Base-by-base conservation (phyloP, 139 green algal species). In the Chlamydomonas asymmetrica region DNA sequence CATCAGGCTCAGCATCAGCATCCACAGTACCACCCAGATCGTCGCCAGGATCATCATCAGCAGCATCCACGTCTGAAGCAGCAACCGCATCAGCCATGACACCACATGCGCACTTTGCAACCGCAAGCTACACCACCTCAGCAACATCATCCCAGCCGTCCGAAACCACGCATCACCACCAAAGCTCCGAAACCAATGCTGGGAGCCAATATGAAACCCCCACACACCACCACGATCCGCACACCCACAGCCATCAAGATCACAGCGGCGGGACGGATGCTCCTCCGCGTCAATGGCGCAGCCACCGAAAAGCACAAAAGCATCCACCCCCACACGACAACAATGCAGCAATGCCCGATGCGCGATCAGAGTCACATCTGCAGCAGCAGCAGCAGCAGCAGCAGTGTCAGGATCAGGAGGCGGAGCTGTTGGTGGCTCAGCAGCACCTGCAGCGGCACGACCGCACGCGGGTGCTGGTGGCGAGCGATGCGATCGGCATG, bases 401-500 rank as follows among this genome's bases (percentile, higher is more conserved):
- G 45, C 41, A 43, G 16, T 1, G 31, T 16, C 23, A 41, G 7
- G 31, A 9, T 7, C 60, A 66, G 27, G 6, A 16, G n/a, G 31
- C 16, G 20, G 5, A 41, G 20, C 23, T 20, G 60, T 6, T 43
- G 48, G 16, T 27, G 48, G 16, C 16, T 16, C 57, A 31, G 57
- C 57, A 40, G 60, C 60, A 41, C 5, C 16, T 45, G 23, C 7
- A 41, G 60, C 20, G 6, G 60, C 60, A 9, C 23, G n/a, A n/a
- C n/a, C n/a, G 60, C 31, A 72, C 41, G 23, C 75, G 88, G 40
- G 89, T 99, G 52, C 79, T 99, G 67, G 90, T 98, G 35, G 96
- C 96, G 22, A 92, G 81, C 10, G 96, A 99, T 75, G 96, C 96
- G 5, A 90, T 99, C 27, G 96, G 96, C 9, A 98, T 99, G 94